Conservation (phyloP, 306 rosid species). For the Castanea mollissima region DNA sequence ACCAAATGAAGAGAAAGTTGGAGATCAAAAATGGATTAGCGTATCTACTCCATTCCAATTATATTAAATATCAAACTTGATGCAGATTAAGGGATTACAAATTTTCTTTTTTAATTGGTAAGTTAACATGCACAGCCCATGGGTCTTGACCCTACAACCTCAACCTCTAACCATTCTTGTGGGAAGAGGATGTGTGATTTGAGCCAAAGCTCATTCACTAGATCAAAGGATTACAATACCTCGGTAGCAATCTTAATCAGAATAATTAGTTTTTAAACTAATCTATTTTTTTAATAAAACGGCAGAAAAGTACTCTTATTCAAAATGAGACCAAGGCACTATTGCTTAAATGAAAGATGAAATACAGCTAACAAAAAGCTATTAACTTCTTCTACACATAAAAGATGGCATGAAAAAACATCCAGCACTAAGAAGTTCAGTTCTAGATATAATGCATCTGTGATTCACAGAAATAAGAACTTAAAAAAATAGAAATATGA, state of each 20-base stretch:
- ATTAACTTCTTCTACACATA: neutral
- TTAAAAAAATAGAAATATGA: neutral
- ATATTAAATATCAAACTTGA: neutral
- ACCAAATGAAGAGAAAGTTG: neutral
- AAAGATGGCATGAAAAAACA: neutral
- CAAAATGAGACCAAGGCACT: neutral
- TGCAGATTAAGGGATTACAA: neutral
- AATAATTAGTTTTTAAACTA: neutral
- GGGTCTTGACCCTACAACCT: no score
- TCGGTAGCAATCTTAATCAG: neutral
- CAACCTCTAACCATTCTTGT: no score
- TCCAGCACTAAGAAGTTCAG: neutral
- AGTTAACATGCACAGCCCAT: no score
- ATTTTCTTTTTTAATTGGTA: no score
- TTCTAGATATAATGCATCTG: neutral
- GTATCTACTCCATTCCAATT: neutral
- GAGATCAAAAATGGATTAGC: constrained; percentile 4
- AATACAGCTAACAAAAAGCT: neutral
- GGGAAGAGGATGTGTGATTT: no score
- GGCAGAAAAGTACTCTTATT: neutral
- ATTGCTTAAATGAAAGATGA: neutral
- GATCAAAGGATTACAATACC: neutral
- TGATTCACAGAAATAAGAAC: neutral
- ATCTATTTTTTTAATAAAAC: no score
- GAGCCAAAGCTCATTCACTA: no score